These are phyloP conservation scores for Hirsutella thompsonii DNA, from an alignment of 2,329 filamentous ascomycete species.

Conservation along the genomic window DNA sequence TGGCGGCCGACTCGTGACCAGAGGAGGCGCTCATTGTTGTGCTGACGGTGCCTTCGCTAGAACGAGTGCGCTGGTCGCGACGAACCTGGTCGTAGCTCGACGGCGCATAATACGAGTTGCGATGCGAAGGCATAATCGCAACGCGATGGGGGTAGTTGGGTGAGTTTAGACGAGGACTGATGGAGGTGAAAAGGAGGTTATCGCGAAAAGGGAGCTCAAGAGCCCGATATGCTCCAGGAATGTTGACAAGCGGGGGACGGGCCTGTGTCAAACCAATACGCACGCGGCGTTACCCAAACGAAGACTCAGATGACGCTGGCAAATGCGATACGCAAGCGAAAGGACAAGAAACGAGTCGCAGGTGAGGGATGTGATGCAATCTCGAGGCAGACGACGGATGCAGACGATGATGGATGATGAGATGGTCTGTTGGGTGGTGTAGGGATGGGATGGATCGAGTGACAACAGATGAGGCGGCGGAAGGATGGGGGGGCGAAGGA, in stretches of 20 bases:
- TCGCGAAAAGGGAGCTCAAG: not conserved
- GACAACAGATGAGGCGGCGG: not conserved
- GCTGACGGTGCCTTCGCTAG: constrained; percentile 83
- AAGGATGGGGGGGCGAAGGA: not conserved
- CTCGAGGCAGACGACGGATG: too few relatives aligned
- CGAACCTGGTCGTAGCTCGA: constrained; percentile 21
- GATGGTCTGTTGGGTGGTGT: not conserved
- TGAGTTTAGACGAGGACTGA: not conserved
- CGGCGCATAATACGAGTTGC: constrained; percentile 38
- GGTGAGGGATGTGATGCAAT: not conserved
- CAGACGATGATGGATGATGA: not conserved
- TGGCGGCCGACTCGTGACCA: constrained; percentile 65
- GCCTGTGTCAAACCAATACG: not conserved
- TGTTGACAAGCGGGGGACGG: constrained; percentile 4
- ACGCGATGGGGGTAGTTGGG: constrained; percentile 1
- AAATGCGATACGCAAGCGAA: not conserved
- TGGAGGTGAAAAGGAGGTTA: not conserved
- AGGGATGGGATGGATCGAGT: too few relatives aligned
- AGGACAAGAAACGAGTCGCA: not conserved
- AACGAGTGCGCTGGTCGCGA: constrained; percentile 44
- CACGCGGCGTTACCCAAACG: not conserved
- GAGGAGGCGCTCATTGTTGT: constrained; percentile 67
- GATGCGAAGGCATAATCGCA: constrained; percentile 34
- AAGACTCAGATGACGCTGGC: not conserved
- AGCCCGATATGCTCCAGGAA: constrained; percentile 4